Evolutionary conservation across 2,329 filamentous ascomycete genomes (phyloP), one percentile per base, ranked within the genome.

Genomic region (Xylaria polymorpha): DNA sequence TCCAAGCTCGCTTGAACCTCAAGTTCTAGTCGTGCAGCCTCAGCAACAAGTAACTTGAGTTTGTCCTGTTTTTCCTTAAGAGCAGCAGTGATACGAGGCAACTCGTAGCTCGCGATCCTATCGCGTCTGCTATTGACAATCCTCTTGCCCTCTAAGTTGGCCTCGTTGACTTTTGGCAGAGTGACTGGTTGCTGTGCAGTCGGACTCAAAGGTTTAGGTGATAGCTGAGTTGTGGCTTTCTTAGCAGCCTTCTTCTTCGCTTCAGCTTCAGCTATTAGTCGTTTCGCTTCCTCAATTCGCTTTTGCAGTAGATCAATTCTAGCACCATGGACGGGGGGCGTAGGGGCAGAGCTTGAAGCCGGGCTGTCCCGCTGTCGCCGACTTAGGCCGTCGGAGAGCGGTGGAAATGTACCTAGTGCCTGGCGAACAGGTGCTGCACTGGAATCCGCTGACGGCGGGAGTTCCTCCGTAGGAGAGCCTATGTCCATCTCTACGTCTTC

Each of bases 401-500:
- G 81, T 20, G 85, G 82, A 61, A 84, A 81, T 63, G 85, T 82
- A 7, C 83, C 81, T 20, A 86, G 79, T 0, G 81, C n/a, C 39
- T 59, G 65, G 29, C 63, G 68, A 61, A 51, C 3, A 46, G 66
- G 29, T 15, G 75, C 77, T 5, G 73, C 75, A 20, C 67, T 75
- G 12, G 76, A 77, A 25, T 80, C 80, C 5, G 78, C 74, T 2
- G 39, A 57, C 39, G 65, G 80, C 75, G 18, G 79, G 77, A 29
- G 48, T 62, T 82, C 82, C 25, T 85, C 83, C 35, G 80, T 82
- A 10, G 83, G 85, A 56, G 86, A 88, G 32, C 88, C 88, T 29
- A 91, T 84, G 41, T 92, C 90, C 88, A 91, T 92, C 66, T 90
- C 89, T 56, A 90, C 85, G 71, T 90, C 88, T 65, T 89, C 88